Base-by-base conservation (phyloP, 1,284 basidiomycete species). In the Bondarzewia mesenterica region DNA sequence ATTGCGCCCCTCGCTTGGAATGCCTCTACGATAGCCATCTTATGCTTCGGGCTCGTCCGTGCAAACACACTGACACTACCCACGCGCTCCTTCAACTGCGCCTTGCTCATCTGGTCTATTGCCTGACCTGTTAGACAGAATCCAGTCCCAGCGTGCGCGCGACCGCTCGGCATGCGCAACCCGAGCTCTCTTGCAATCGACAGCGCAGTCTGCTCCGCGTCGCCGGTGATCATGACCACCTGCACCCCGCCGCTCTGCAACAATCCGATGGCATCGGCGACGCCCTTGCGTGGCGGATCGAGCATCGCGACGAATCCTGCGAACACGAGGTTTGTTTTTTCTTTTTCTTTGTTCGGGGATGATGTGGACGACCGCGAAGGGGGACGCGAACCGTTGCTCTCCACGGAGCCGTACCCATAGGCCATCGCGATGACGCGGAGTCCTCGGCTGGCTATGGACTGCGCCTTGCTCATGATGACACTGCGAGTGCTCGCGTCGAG, bases 191-290 rank as follows among this genome's bases (percentile, higher is more conserved):
- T 74, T 22, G 93, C 94, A 52, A 98, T 96, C 16, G 91, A 84
- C 8, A 92, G 60, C 2, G 95, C 95, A 0, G 95, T 99, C 50
- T 85, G 75, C 65, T 94, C 90, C 20, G 93, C 85, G 60, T 98
- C 95, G 14, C 95, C 95, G 0, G 95, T 98, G 63, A 98, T 97
- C 94, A 99, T 98, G 38, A 98, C 87, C 12, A 98, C 85, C 60
- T 95, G 92, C 32, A 99, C 88, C 6, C 94, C 91, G 15, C 89
- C 93, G 15, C 74, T 69, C 59, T 93, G 89, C 22, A 98, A 71
- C 21, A 86, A 68, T 25, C 74, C 74, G 52, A 98, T 86, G 7
- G 94, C 85, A 57, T 93, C 88, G 2, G 85, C 84, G n/a, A 98
- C 93, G 21, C 93, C 94, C 55, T 86, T 85, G 40, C 95, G 74